phyloP scores from a whole-genome alignment of 129 eudicot species.

The Cynara cardunculus region DNA sequence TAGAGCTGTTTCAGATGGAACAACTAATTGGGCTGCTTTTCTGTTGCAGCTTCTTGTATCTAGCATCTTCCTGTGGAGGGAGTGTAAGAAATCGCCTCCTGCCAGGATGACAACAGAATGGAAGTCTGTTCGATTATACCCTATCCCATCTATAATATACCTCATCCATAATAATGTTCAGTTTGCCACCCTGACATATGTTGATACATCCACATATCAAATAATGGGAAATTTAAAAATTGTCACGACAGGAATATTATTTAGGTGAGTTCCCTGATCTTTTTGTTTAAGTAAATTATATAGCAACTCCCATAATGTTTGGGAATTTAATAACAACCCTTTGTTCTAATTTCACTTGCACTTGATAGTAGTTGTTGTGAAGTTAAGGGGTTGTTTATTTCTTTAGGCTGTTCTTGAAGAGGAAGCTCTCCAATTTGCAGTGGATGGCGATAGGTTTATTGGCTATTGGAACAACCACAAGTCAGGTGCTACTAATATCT shows the following conservation, averaged over 20 bases:
- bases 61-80: constrained; percentile 68
- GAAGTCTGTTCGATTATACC: constrained; percentile 71
- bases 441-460: constrained; percentile 85
- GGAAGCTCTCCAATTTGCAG: constrained; percentile 82
- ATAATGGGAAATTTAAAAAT: constrained; percentile 83
- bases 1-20: not conserved
- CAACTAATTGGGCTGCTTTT: constrained; percentile 6
- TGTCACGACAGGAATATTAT: constrained; percentile 71
- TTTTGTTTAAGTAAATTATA: not conserved
- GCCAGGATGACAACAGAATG: constrained; percentile 81
- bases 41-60: constrained; percentile 70
- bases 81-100: constrained; percentile 51
- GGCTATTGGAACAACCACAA: constrained; percentile 94
- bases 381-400: constrained; percentile 17
- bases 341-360: not conserved
- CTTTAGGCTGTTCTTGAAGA: constrained; percentile 79
- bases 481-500: constrained; percentile 66
- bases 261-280: constrained; percentile 40
- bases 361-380: constrained; percentile 6
- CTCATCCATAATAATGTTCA: constrained; percentile 87
- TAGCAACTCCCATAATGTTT: not conserved
- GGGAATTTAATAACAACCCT: not conserved
- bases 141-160: constrained; percentile 83
- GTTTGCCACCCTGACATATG: constrained; percentile 84
- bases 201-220: constrained; percentile 85